Evolutionary conservation across 148 eudicot genomes (phyloP), one percentile per base, ranked within the genome.

Genomic region (Rhododendron griersonianum): DNA sequence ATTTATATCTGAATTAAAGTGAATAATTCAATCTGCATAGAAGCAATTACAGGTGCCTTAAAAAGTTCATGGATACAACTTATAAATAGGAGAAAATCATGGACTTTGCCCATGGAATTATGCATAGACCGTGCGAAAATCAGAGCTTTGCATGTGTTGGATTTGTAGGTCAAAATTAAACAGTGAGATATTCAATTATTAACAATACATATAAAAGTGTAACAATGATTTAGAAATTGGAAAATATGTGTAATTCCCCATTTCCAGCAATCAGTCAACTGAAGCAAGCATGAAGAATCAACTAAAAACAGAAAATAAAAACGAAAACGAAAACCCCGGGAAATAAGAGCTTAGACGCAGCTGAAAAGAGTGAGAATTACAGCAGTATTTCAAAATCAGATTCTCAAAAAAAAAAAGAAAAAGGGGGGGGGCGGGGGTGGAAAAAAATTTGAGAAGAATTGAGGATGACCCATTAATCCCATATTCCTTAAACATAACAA

Each of bases 121-220:
- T 3, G 9, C 37, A 25, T 25, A 48, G 15, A 79, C 16, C 23
- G 25, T 9, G 6, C 7, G 10, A 63, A 65, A 28, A 11, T 30
- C 2, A 21, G 41, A 33, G 14, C 2, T 30, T 13, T 8, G 6
- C 35, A 30, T 11, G 37, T 69, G 35, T 30, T 14, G 81, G n/a
- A 80, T 30, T 80, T 41, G 45, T 3, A 81, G 59, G 41, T 37
- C 87, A 86, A 69, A 78, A 33, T 81, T 53, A 80, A 81, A 86
- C 11, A 71, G 80, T 86, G 19, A 85, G 57, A 30, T 19, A 50
- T 39, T 81, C 18, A 23, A 39, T 35, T n/a, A 30, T 30, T 5
- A 33, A 15, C 14, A 33, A 30, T 71, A 5, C 41, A 71, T 19
- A 7, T 59, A 21, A 59, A 59, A 21, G 65, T 59, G 65, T 21